Conservation (phyloP, 768 basidiomycete species). For the Lactarius deliciosus region DNA sequence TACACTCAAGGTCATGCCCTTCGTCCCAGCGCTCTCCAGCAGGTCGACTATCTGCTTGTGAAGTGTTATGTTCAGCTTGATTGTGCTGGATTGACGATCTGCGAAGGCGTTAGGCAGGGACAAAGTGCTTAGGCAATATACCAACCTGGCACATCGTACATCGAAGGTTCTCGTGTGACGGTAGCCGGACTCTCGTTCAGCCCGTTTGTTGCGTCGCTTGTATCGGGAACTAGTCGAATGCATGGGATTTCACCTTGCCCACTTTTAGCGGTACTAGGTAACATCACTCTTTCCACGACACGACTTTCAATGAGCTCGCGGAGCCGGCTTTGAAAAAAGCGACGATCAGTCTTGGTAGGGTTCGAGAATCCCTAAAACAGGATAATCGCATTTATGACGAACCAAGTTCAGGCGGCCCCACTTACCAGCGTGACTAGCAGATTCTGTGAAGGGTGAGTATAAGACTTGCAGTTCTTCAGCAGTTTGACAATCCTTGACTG, state of each 20-base stretch:
- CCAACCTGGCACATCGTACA: constrained; percentile 37
- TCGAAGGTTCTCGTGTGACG: constrained; percentile 1
- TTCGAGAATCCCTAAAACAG: constrained; percentile 64
- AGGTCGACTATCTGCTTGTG: constrained; percentile 80
- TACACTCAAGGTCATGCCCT: constrained; percentile 74
- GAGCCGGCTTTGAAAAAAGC: constrained; percentile 76
- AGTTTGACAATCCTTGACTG: constrained; percentile 69
- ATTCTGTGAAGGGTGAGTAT: constrained; percentile 72
- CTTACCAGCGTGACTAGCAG: constrained; percentile 75
- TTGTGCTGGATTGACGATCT: constrained; percentile 29
- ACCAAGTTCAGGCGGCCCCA: constrained; percentile 11
- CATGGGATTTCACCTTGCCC: constrained; percentile 54
- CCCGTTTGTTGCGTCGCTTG: constrained; percentile 33
- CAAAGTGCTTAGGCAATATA: constrained; percentile 11
- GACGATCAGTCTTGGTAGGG: constrained; percentile 74
- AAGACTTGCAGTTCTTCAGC: constrained; percentile 65
- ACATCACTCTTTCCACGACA: constrained; percentile 69
- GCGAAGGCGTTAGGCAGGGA: neutral
- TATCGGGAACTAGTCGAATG: constrained; percentile 59
- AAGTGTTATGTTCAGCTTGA: constrained; percentile 64
- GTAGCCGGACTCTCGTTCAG: constrained; percentile 24
- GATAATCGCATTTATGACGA: neutral
- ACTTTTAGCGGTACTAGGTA: constrained; percentile 55
- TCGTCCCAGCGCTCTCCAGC: constrained; percentile 62
- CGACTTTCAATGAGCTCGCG: constrained; percentile 72